Percentiles rank a stretch among this genome's conserved stretches.
Evolutionary conservation across 2,329 filamentous ascomycete genomes (phyloP).

Genomic region (Chrysoporthe deuterocubensis): DNA sequence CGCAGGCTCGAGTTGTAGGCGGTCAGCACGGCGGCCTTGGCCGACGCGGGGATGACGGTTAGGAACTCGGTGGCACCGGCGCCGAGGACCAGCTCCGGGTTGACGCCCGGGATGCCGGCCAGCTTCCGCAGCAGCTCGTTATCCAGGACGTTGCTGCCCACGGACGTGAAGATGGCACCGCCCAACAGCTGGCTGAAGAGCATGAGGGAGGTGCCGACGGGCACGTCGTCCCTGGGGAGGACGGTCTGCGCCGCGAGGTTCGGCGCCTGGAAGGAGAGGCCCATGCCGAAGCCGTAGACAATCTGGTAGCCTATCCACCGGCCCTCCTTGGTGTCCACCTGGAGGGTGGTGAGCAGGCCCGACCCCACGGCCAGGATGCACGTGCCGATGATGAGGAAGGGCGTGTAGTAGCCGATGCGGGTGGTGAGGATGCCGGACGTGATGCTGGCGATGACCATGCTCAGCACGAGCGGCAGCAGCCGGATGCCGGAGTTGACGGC

Average conservation of each 20-base stretch:
- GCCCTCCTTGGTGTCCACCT: slow-evolving; percentile 37
- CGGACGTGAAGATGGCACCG: slow-evolving; percentile 49
- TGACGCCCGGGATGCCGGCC: slow-evolving; percentile 35
- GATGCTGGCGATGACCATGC: slow-evolving; percentile 47
- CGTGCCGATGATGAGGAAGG: slow-evolving; percentile 46
- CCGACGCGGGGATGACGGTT: slow-evolving; percentile 31
- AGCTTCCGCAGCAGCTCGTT: slow-evolving; percentile 44
- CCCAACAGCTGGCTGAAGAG: slow-evolving; percentile 52
- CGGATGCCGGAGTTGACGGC: slow-evolving; percentile 49
- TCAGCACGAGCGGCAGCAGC: slow-evolving; percentile 47
- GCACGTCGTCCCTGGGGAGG: slow-evolving; percentile 44
- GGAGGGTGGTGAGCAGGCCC: slow-evolving; percentile 48
- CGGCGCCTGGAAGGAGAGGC: slow-evolving; percentile 48
- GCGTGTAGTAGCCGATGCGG: slow-evolving; percentile 50
- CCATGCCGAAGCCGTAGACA: slow-evolving; percentile 49
- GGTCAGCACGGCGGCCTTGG: slow-evolving; percentile 31
- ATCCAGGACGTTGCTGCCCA: slow-evolving; percentile 51
- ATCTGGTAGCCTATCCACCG: slow-evolving; percentile 49
- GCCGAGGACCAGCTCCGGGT: slow-evolving; percentile 27
- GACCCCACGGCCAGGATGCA: slow-evolving; percentile 44
- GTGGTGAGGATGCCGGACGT: slow-evolving; percentile 43
- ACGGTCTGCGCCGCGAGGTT: slow-evolving; percentile 53
- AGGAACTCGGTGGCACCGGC: slow-evolving; percentile 32
- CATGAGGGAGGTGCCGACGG: slow-evolving; percentile 48
- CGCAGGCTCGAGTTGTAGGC: slow-evolving; percentile 67